phyloP scores from a whole-genome alignment of 2,329 filamentous ascomycete species.

The Colletotrichum endophyticum region DNA sequence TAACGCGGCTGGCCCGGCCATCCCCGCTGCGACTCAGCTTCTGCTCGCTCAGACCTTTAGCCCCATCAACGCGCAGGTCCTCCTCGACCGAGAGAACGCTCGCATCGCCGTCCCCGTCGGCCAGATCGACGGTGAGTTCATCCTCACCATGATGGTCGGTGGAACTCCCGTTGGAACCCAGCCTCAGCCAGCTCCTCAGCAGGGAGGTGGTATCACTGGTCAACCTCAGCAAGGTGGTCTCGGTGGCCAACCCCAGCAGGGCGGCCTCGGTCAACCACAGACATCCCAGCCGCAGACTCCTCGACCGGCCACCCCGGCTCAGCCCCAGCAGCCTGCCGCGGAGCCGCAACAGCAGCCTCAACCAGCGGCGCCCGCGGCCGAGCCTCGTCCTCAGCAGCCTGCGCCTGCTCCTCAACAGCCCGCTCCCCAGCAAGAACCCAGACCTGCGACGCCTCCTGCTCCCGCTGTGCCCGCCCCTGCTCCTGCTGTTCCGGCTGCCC shows the following conservation, averaged over 20 bases:
- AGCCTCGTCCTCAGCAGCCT: background rate
- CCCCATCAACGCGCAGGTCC: constrained; percentile 19
- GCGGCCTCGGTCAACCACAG: background rate
- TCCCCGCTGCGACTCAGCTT: constrained; percentile 23
- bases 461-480: background rate
- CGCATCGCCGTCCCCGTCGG: constrained; percentile 24
- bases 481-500: background rate
- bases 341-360: background rate
- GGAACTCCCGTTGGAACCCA: constrained; percentile 12
- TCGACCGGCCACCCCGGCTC: background rate
- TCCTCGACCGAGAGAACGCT: constrained; percentile 22
- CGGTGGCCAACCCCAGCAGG: background rate
- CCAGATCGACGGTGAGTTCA: constrained; percentile 26
- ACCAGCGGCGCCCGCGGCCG: background rate
- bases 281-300: background rate
- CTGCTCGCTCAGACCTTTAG: constrained; percentile 25
- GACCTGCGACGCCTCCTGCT: background rate
- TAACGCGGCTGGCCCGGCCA: background rate
- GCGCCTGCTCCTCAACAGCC: background rate
- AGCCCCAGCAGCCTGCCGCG: background rate
- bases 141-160: constrained; percentile 24
- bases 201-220: background rate
- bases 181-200: constrained; percentile 6
- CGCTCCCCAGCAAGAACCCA: background rate
- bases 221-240: background rate